Evolutionary conservation across 495 filamentous ascomycete genomes (phyloP), one percentile per base, ranked within the genome.

Genomic region (Neurospora sp.): DNA sequence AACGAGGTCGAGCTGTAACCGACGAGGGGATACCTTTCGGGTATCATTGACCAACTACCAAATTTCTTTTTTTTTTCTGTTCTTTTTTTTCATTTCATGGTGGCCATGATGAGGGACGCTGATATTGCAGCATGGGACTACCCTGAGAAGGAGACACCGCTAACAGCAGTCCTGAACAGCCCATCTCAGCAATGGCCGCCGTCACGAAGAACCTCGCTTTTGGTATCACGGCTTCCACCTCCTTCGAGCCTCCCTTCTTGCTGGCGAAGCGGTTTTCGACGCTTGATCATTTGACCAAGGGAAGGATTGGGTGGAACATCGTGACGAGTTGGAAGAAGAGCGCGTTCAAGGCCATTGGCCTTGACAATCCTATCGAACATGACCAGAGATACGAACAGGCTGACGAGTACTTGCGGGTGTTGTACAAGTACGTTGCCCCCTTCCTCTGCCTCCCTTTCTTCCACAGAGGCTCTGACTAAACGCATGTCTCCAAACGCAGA

Each of bases 291-390:
- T 80, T 90, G 23, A 90, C 88, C 0, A 81, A 86, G 1, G 89
- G 88, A 0, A 83, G 89, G 5, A 79, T 91, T 46, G 89, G 86
- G 0, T 91, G 89, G 90, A 92, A 91, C 72, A 90, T 92, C 44
- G 88, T 91, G 16, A 90, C 89, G 6, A 86, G 83, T 0, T 91
- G 86, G 79, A 87, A 87, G 77, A 88, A 90, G 72, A 80, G 86
- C 0, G 88, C 89, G 7, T 87, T 87, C 74, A 88, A 88, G 74
- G 86, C 86, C 6, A 87, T 89, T 70, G 89, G 88, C 0, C 76
- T 88, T 14, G 85, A 90, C 11, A 84, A 76, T 31, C 86, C 85
- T 0, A 88, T 89, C 40, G 85, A 88, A 69, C 89, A 91, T 76
- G 90, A 90, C 72, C 84, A 90, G 79, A 83, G 89, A 3, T 91